Conservation (phyloP, 2,329 filamentous ascomycete genomes). For the Fusarium oligoseptatum region DNA sequence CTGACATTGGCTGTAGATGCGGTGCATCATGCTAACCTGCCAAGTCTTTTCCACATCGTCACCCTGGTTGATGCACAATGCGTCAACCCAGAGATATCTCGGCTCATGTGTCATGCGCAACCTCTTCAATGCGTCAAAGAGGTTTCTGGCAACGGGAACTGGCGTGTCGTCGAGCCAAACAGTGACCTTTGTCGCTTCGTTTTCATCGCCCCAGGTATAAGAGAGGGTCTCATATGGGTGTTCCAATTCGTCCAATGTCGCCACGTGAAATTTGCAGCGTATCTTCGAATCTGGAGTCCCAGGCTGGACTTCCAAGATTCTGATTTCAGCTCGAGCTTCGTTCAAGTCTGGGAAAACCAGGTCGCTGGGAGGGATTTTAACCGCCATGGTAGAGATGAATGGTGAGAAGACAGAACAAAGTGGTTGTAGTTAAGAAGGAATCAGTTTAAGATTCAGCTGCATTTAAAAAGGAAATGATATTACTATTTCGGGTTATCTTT, state of each 20-base stretch:
- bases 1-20: background rate
- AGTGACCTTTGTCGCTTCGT: background rate
- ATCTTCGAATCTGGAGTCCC: background rate
- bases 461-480: background rate
- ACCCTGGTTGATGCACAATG: background rate
- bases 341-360: background rate
- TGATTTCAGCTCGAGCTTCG: background rate
- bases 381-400: background rate
- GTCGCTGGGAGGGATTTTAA: background rate
- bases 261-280: background rate
- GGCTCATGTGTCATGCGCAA: background rate
- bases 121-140: background rate
- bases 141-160: background rate
- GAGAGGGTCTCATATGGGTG: background rate
- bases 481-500: background rate
- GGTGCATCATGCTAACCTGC: conserved; percentile 11
- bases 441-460: background rate
- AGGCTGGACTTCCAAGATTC: background rate
- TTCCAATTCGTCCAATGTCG: background rate
- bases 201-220: background rate
- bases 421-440: background rate
- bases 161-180: background rate
- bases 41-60: background rate
- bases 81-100: conserved; percentile 1
- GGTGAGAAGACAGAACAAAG: background rate